phyloP scores from a whole-genome alignment of 495 filamentous ascomycete genomes.

The Hypoxylon intermedium region DNA sequence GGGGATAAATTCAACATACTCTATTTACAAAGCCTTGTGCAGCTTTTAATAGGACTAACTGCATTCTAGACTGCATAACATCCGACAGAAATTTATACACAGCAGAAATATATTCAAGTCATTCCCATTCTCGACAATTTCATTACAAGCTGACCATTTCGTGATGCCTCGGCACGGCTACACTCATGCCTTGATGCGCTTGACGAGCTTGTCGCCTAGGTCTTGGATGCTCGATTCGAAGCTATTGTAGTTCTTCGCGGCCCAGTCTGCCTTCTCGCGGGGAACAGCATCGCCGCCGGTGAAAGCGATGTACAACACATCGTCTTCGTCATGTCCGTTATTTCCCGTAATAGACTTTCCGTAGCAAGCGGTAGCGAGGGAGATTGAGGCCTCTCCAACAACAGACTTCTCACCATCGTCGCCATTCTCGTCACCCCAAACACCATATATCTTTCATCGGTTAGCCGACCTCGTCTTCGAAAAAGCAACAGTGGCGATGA shows the following conservation, averaged over 20 bases:
- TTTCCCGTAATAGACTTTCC: slow-evolving; percentile 54
- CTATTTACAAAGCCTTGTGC: no score
- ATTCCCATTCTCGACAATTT: no score
- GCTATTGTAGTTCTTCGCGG: slow-evolving; percentile 46
- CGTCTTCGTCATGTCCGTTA: slow-evolving; percentile 57
- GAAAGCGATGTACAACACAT: slow-evolving; percentile 66
- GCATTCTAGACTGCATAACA: no score
- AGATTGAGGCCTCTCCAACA: slow-evolving; percentile 65
- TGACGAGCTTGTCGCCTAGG: slow-evolving; percentile 54
- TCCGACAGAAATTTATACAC: no score
- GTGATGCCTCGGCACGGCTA: no score
- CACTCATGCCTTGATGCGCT: slow-evolving; percentile 19
- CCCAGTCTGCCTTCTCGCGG: slow-evolving; percentile 58
- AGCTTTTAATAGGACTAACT: no score
- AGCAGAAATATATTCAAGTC: no score
- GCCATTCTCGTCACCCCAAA: slow-evolving; percentile 73
- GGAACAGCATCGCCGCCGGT: slow-evolving; percentile 56
- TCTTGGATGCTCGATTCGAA: slow-evolving; percentile 60
- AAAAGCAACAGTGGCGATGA: no score
- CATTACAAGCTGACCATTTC: no score
- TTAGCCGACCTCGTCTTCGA: not conserved
- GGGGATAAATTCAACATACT: no score
- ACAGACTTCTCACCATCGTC: slow-evolving; percentile 52
- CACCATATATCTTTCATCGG: slow-evolving; percentile 62
- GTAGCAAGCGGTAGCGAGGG: slow-evolving; percentile 66